Conservation (phyloP, 108 stramenopile genomes). For the Skeletonema grethae region DNA sequence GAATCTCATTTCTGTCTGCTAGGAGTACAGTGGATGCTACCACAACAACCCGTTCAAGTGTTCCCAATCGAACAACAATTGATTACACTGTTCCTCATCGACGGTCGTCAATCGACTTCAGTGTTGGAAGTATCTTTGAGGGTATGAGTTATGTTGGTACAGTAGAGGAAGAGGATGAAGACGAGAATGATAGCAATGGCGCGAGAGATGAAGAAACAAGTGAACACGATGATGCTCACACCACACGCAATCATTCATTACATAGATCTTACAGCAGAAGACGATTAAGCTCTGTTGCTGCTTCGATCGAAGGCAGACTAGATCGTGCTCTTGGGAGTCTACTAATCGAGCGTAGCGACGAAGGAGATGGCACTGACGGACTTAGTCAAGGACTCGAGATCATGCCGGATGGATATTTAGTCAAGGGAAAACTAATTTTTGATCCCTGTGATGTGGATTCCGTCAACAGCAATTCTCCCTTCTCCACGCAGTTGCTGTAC, state of each 20-base stretch:
- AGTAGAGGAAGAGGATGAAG: background rate
- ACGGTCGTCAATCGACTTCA: background rate
- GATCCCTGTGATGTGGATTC: background rate
- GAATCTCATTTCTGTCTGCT: background rate
- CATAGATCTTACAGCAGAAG: background rate
- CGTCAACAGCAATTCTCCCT: slow-evolving; percentile 10
- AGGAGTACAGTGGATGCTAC: background rate
- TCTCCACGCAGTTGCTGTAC: background rate
- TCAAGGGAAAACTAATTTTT: slow-evolving; percentile 7
- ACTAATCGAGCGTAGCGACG: slow-evolving; percentile 5
- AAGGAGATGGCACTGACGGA: background rate
- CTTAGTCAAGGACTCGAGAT: slow-evolving; percentile 5
- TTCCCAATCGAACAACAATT: background rate
- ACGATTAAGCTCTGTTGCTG: background rate
- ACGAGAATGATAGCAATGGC: background rate
- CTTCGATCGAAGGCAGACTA: background rate
- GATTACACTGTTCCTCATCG: background rate
- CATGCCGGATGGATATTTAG: slow-evolving; percentile 13
- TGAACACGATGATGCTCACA: background rate
- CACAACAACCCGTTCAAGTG: background rate
- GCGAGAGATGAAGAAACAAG: background rate
- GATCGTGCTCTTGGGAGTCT: slow-evolving; percentile 3
- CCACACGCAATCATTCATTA: background rate
- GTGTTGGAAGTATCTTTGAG: background rate
- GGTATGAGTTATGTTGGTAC: background rate